Conservation (phyloP, 2,329 filamentous ascomycete genomes). For the Penicillium rolfsii region DNA sequence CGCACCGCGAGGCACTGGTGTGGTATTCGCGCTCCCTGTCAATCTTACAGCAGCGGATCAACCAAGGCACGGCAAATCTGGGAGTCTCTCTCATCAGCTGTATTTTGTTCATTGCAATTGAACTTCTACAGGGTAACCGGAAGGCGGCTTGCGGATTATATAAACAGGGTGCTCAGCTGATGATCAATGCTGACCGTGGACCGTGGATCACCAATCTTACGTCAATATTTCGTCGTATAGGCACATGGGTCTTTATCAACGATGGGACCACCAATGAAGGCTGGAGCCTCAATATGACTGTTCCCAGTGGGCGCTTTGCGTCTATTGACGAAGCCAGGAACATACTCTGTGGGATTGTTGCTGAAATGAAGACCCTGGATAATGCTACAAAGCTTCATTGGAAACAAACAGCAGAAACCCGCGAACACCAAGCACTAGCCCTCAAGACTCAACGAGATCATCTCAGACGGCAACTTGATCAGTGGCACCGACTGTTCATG, state of each 20-base stretch:
- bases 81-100: slow-evolving; percentile 24
- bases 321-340: slow-evolving; percentile 21
- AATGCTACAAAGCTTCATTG: slow-evolving; percentile 17
- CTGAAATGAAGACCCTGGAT: slow-evolving; percentile 22
- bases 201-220: slow-evolving; percentile 9
- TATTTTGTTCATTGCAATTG: slow-evolving; percentile 27
- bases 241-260: slow-evolving; percentile 17
- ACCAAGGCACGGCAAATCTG: slow-evolving; percentile 19
- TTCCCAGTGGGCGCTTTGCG: neutral
- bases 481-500: slow-evolving; percentile 15
- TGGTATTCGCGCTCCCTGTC: slow-evolving; percentile 28
- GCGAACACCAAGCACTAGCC: neutral
- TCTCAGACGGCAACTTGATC: slow-evolving; percentile 7
- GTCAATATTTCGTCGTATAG: slow-evolving; percentile 22
- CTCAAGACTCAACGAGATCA: slow-evolving; percentile 7
- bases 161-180: slow-evolving; percentile 17
- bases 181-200: slow-evolving; percentile 7
- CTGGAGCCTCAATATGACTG: slow-evolving; percentile 1
- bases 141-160: slow-evolving; percentile 16
- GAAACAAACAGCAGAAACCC: neutral
- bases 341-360: slow-evolving; percentile 19
- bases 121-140: slow-evolving; percentile 24
- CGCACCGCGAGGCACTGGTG: slow-evolving; percentile 21
- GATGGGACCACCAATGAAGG: neutral
- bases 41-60: slow-evolving; percentile 21